Evolutionary conservation across 768 basidiomycete genomes (phyloP).

Genomic region (Mycena sanguinolenta): DNA sequence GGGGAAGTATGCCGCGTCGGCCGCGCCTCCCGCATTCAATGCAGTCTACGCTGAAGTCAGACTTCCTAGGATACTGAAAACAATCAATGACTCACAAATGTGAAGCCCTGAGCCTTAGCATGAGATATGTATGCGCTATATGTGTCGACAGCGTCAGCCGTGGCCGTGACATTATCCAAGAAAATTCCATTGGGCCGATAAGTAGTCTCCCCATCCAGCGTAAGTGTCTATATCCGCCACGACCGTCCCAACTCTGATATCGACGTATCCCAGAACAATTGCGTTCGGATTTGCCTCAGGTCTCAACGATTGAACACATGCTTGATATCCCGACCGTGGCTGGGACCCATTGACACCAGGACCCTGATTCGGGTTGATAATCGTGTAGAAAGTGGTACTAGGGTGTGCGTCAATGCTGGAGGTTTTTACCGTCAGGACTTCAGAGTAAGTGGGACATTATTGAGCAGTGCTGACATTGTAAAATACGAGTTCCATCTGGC

Average conservation of each 20-base stretch:
- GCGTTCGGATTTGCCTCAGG: slow-evolving; percentile 31
- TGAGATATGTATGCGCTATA: slow-evolving; percentile 21
- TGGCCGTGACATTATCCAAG: slow-evolving; percentile 22
- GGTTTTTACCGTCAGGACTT: not conserved
- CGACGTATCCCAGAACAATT: slow-evolving; percentile 41
- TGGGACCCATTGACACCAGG: not conserved
- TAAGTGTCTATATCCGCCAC: slow-evolving; percentile 27
- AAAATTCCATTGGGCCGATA: slow-evolving; percentile 27
- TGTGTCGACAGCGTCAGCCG: slow-evolving; percentile 2
- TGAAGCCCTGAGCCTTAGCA: slow-evolving; percentile 28
- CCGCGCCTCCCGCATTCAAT: not conserved
- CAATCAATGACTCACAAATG: slow-evolving; percentile 19
- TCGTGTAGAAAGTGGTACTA: slow-evolving; percentile 38
- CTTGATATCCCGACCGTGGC: slow-evolving; percentile 36
- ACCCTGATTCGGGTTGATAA: slow-evolving; percentile 43
- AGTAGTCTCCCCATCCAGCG: slow-evolving; percentile 22
- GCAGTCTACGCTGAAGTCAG: no score
- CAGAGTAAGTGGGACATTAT: not conserved
- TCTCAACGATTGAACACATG: slow-evolving; percentile 41
- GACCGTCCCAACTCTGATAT: slow-evolving; percentile 1
- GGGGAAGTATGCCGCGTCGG: slow-evolving; percentile 7
- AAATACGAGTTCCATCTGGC: not conserved
- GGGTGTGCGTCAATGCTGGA: slow-evolving; percentile 41
- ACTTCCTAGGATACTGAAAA: no score
- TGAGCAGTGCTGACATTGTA: not conserved